Evolutionary conservation across 2,329 filamentous ascomycete genomes (phyloP).

Genomic region (Lachnellula occidentalis): DNA sequence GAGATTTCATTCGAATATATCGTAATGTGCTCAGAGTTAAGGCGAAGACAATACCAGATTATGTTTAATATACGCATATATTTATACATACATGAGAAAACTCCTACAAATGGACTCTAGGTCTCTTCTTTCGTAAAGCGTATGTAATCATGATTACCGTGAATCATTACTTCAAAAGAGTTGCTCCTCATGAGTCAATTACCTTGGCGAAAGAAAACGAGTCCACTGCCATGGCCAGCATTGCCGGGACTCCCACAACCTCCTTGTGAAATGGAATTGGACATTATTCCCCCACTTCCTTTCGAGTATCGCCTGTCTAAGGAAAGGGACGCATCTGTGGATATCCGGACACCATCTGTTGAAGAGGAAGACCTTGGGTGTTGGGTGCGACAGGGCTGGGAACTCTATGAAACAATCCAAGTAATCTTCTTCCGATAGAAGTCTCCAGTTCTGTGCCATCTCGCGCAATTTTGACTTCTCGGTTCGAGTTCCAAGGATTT

Average conservation of each 20-base stretch:
- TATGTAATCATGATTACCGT: conserved; percentile 3
- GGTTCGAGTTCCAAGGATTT: conserved; percentile 92
- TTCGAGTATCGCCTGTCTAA: not conserved
- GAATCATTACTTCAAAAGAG: conserved; percentile 6
- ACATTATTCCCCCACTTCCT: not conserved
- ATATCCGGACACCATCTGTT: conserved; percentile 17
- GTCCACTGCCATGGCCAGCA: conserved; percentile 13
- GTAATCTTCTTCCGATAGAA: conserved; percentile 66
- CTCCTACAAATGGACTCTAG: not conserved
- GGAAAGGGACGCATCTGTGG: conserved; percentile 22
- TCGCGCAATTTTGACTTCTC: conserved; percentile 92
- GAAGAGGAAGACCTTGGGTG: conserved; percentile 13
- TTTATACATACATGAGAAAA: not conserved
- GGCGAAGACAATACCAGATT: not conserved
- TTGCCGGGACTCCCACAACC: not conserved
- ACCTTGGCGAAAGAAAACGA: not conserved
- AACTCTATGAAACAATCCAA: conserved; percentile 70
- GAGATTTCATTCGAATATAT: too few relatives aligned
- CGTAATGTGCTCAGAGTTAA: too few relatives aligned
- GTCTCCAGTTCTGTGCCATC: conserved; percentile 93
- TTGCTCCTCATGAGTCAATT: not conserved
- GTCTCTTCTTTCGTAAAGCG: conserved; percentile 1
- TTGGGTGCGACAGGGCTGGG: conserved; percentile 24
- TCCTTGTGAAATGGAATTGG: not conserved
- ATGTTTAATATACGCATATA: not conserved